Evolutionary conservation across 1,139 yeast species (phyloP).

Genomic region (Geotrichum cucujoidarum): DNA sequence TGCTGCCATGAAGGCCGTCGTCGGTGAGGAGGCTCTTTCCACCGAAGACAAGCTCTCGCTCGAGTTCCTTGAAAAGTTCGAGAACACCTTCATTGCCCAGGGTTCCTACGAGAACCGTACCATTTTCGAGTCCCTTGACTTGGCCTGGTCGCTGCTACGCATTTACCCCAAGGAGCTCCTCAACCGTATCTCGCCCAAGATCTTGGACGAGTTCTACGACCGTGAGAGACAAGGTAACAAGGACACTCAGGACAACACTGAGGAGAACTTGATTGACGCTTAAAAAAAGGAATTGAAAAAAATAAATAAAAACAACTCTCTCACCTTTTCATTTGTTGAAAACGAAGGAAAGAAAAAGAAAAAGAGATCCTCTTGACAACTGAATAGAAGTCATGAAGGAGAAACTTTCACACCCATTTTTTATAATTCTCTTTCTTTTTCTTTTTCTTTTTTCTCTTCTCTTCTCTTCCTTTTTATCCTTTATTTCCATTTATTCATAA

Average conservation of each 20-base stretch:
- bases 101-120: constrained; percentile 96
- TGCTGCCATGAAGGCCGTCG: constrained; percentile 99
- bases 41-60: constrained; percentile 95
- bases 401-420: too few relatives aligned
- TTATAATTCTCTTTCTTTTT: too few relatives aligned
- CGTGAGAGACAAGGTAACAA: constrained; percentile 49
- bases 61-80: constrained; percentile 96
- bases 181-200: constrained; percentile 97
- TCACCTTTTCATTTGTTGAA: too few relatives aligned
- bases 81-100: constrained; percentile 88
- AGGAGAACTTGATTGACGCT: constrained; percentile 50
- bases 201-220: constrained; percentile 89
- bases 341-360: not conserved
- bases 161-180: constrained; percentile 98
- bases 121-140: constrained; percentile 90
- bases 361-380: not conserved
- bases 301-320: too few relatives aligned
- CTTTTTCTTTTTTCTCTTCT: too few relatives aligned
- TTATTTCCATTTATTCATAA: too few relatives aligned
- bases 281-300: constrained; percentile 31
- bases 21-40: constrained; percentile 98
- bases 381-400: not conserved
- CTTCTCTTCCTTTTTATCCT: too few relatives aligned
- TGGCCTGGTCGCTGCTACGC: constrained; percentile 96
- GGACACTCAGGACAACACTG: constrained; percentile 34